phyloP scores from a whole-genome alignment of 352 stramenopile genomes.

The Phytophthora sp. region DNA sequence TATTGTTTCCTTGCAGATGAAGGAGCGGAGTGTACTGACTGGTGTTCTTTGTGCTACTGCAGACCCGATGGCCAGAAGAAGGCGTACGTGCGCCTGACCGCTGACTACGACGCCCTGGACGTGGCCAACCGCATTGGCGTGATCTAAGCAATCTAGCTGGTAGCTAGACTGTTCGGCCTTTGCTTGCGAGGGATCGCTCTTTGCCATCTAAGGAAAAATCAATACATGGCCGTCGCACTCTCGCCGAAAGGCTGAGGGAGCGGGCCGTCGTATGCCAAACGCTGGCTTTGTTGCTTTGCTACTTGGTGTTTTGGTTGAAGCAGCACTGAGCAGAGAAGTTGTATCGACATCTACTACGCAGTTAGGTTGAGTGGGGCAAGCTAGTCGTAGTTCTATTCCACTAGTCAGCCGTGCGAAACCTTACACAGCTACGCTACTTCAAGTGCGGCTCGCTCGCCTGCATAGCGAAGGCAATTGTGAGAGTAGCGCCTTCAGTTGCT shows the following conservation, averaged over 20 bases:
- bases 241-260: constrained; percentile 36
- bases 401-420: constrained; percentile 12
- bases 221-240: constrained; percentile 31
- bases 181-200: constrained; percentile 46
- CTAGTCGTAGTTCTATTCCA: constrained; percentile 40
- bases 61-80: constrained; percentile 99
- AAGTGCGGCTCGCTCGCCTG: constrained; percentile 16
- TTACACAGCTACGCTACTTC: constrained; percentile 21
- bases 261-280: constrained; percentile 29
- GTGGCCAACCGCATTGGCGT: constrained; percentile 99
- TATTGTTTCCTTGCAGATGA: not conserved
- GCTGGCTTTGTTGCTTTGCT: not conserved
- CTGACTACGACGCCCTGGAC: constrained; percentile 99
- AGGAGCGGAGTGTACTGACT: constrained; percentile 12
- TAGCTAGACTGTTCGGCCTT: constrained; percentile 20
- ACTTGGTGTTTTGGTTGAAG: too few species aligned
- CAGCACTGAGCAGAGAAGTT: not conserved
- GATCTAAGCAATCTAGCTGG: constrained; percentile 92
- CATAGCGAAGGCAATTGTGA: constrained; percentile 5
- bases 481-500: constrained; percentile 20
- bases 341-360: constrained; percentile 27
- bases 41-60: constrained; percentile 39
- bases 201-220: constrained; percentile 62
- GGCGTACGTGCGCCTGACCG: constrained; percentile 98
- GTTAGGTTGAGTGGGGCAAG: constrained; percentile 11